phyloP scores from a whole-genome alignment of 768 basidiomycete species.

The Rhodocollybia butyracea region DNA sequence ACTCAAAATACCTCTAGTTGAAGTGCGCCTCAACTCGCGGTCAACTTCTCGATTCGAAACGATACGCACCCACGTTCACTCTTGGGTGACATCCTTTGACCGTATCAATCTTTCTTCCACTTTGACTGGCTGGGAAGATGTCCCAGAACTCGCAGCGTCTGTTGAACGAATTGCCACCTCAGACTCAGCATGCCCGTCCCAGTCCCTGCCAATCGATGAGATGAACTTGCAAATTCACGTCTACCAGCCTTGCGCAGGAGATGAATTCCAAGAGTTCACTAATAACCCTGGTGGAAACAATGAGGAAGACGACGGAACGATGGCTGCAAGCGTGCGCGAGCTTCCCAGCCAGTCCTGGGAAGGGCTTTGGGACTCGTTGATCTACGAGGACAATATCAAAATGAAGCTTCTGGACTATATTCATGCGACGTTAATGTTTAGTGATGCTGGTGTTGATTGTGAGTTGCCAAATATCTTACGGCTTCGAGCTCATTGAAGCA shows the following conservation, averaged over 20 bases:
- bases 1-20: slow-evolving; percentile 50
- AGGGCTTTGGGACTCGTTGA: slow-evolving; percentile 89
- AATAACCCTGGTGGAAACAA: slow-evolving; percentile 46
- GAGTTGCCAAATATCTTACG: slow-evolving; percentile 23
- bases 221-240: slow-evolving; percentile 78
- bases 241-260: slow-evolving; percentile 74
- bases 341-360: slow-evolving; percentile 83
- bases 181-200: slow-evolving; percentile 62
- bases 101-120: slow-evolving; percentile 68
- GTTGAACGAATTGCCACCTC: slow-evolving; percentile 76
- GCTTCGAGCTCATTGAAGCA: slow-evolving; percentile 1
- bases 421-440: slow-evolving; percentile 89
- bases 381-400: slow-evolving; percentile 85
- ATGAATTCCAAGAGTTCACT: slow-evolving; percentile 72
- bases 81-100: slow-evolving; percentile 56
- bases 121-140: slow-evolving; percentile 77
- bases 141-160: slow-evolving; percentile 64
- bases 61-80: slow-evolving; percentile 59
- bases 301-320: slow-evolving; percentile 75
- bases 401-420: slow-evolving; percentile 89
- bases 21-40: slow-evolving; percentile 70
- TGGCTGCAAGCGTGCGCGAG: slow-evolving; percentile 88
- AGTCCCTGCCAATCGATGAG: slow-evolving; percentile 51
- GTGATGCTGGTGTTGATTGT: slow-evolving; percentile 86
- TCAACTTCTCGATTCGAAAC: slow-evolving; percentile 76